Conservation (phyloP, 306 rosid species). For the Vicia villosa region DNA sequence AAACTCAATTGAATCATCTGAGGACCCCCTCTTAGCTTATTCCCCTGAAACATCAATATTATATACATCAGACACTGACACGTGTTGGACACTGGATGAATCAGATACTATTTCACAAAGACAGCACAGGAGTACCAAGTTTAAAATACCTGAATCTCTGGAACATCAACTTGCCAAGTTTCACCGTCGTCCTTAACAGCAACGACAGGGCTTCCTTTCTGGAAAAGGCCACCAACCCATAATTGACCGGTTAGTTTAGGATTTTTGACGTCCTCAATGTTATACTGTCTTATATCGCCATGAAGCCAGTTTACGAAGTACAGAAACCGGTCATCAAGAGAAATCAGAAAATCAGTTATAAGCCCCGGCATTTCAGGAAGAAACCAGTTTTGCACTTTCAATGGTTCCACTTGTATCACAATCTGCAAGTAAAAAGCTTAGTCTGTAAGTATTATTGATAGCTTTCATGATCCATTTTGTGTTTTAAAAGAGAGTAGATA, state of each 20-base stretch:
- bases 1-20: slow-evolving; percentile 93
- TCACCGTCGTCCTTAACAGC: slow-evolving; percentile 70
- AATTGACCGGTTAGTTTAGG: slow-evolving; percentile 79
- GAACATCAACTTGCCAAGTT: slow-evolving; percentile 75
- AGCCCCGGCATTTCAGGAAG: slow-evolving; percentile 98
- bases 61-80: not conserved
- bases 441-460: not conserved
- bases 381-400: slow-evolving; percentile 92
- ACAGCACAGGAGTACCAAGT: not conserved
- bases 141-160: slow-evolving; percentile 70
- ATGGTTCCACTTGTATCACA: slow-evolving; percentile 64
- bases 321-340: slow-evolving; percentile 87
- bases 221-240: slow-evolving; percentile 86
- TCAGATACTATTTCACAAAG: not conserved
- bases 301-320: slow-evolving; percentile 96
- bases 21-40: slow-evolving; percentile 81
- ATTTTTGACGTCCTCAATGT: slow-evolving; percentile 71
- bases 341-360: slow-evolving; percentile 81
- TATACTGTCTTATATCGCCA: slow-evolving; percentile 89
- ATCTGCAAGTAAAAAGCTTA: slow-evolving; percentile 52
- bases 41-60: slow-evolving; percentile 54
- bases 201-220: slow-evolving; percentile 71
- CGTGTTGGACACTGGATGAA: not conserved
- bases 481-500: not conserved
- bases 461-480: not conserved